phyloP scores from a whole-genome alignment of 2,329 filamentous ascomycete genomes.

The Aspergillus costaricaensis region DNA sequence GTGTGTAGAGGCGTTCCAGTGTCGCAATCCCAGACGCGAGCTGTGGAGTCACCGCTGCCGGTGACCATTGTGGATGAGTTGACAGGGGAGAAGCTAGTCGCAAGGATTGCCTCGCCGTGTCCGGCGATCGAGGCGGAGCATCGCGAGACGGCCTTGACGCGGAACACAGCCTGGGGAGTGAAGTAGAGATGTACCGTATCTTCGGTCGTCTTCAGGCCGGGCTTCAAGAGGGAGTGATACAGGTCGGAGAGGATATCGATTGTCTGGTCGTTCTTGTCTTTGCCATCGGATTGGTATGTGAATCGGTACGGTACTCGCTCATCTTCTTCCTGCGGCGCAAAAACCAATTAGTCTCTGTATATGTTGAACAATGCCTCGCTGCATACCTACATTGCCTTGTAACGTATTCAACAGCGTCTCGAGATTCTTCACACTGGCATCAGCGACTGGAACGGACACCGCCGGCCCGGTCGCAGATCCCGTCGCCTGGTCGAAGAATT shows the following conservation, averaged over 20 bases:
- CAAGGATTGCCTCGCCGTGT: slow-evolving; percentile 87
- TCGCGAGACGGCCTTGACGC: slow-evolving; percentile 86
- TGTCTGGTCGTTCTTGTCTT: slow-evolving; percentile 35
- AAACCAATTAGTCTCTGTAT: slow-evolving; percentile 4
- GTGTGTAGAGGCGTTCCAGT: slow-evolving; percentile 87
- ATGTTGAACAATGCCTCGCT: slow-evolving; percentile 8
- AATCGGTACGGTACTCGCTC: slow-evolving; percentile 69
- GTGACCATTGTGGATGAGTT: slow-evolving; percentile 78
- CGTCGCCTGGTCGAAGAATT: slow-evolving; percentile 81
- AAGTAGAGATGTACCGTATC: slow-evolving; percentile 64
- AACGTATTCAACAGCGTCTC: slow-evolving; percentile 84
- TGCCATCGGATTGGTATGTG: slow-evolving; percentile 54
- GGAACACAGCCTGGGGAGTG: slow-evolving; percentile 87
- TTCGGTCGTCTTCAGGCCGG: slow-evolving; percentile 59
- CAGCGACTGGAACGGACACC: slow-evolving; percentile 75
- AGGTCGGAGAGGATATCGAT: slow-evolving; percentile 51
- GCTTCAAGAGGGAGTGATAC: slow-evolving; percentile 55
- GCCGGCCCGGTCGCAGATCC: slow-evolving; percentile 68
- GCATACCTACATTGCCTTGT: slow-evolving; percentile 65
- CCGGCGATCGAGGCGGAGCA: slow-evolving; percentile 86
- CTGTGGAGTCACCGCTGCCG: slow-evolving; percentile 87
- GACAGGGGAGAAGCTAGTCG: slow-evolving; percentile 80
- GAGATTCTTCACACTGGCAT: slow-evolving; percentile 86
- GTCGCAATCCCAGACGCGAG: slow-evolving; percentile 91
- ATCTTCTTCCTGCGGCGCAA: slow-evolving; percentile 50